Conservation (phyloP, 495 filamentous ascomycete species). For the Lophiotrema nucula region DNA sequence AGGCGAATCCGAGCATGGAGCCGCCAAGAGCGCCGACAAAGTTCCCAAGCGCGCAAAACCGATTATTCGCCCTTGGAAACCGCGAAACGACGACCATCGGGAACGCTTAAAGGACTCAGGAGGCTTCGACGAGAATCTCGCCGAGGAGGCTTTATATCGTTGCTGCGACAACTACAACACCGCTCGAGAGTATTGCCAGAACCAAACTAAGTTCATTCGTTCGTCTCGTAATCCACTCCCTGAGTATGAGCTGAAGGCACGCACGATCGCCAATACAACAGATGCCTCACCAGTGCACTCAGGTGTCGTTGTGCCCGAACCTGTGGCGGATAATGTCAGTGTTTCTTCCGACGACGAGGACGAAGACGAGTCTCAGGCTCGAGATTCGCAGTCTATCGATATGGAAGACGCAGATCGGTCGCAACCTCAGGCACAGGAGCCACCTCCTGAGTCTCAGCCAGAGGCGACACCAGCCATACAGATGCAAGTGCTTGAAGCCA, state of each 20-base stretch:
- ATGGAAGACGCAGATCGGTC: conserved; percentile 30
- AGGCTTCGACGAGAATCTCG: conserved; percentile 55
- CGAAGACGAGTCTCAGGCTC: conserved; percentile 17
- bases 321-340: conserved; percentile 19
- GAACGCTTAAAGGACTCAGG: conserved; percentile 53
- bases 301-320: conserved; percentile 24
- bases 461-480: no score
- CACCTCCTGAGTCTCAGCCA: not conserved
- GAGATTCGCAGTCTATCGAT: conserved; percentile 22
- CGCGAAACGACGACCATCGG: conserved; percentile 33
- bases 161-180: conserved; percentile 63
- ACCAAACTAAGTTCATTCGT: conserved; percentile 46
- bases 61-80: conserved; percentile 42
- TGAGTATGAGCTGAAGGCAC: conserved; percentile 47
- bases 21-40: conserved; percentile 60
- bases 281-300: conserved; percentile 25
- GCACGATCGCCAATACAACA: not conserved
- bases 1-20: conserved; percentile 70
- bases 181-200: conserved; percentile 73
- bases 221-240: conserved; percentile 62
- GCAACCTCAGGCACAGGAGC: not conserved
- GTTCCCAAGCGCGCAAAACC: conserved; percentile 43
- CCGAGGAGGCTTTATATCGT: conserved; percentile 76
- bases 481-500: not conserved
- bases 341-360: conserved; percentile 14